A percentile compares a stretch with the other conserved stretches of the same genome.
Evolutionary conservation across 495 filamentous ascomycete species (phyloP).

Genomic region (Neurospora intermedia): DNA sequence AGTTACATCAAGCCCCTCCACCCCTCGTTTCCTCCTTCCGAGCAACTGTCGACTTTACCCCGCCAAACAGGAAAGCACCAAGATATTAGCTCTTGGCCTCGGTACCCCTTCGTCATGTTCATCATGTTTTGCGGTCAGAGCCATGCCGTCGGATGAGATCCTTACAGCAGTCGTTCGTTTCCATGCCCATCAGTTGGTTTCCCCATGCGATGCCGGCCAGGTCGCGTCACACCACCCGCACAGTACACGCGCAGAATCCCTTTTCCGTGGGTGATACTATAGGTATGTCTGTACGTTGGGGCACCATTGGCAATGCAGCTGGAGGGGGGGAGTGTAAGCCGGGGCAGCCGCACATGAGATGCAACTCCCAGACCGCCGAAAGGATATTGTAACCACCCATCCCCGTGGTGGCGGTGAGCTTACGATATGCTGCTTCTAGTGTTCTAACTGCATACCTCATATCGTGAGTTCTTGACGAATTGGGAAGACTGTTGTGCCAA

Average conservation of each 20-base stretch:
- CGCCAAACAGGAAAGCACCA: neutral
- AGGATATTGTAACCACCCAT: neutral
- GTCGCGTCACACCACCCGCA: neutral
- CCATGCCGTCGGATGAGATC: neutral
- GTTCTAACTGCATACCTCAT: neutral
- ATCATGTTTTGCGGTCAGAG: neutral
- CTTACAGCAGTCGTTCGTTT: neutral
- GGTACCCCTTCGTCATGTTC: neutral
- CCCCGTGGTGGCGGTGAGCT: neutral
- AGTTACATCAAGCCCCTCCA: neutral
- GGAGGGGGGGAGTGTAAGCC: neutral
- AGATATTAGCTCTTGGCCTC: neutral
- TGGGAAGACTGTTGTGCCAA: neutral
- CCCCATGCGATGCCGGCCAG: neutral
- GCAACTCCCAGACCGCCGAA: neutral
- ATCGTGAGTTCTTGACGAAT: neutral
- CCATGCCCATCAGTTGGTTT: neutral
- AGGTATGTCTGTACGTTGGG: neutral
- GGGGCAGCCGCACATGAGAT: neutral
- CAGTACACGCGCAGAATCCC: neutral
- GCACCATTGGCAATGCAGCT: neutral
- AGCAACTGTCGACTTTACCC: neutral
- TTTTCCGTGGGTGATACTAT: neutral
- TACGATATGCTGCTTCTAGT: neutral
- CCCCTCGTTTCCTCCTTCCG: neutral